Evolutionary conservation across 2,329 filamentous ascomycete species (phyloP), one percentile per base, ranked within the genome.

Genomic region (Microdochium nivale): DNA sequence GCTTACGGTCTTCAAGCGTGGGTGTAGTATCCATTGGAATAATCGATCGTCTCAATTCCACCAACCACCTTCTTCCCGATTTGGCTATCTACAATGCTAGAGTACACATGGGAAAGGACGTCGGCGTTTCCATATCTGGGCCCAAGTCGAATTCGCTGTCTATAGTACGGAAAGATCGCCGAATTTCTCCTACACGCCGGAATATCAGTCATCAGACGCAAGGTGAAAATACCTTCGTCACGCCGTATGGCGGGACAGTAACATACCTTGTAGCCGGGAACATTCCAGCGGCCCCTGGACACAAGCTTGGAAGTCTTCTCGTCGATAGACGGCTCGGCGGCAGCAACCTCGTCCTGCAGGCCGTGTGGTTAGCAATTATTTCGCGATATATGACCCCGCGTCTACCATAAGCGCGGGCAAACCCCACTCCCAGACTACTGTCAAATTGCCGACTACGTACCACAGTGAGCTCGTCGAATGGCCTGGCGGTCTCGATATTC

Each of bases 241-340:
- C 25, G 11, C 32, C 49, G 35, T 46, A 10, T 7, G 19, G 24
- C 21, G 2, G n/a, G 23, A 25, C 27, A 8, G 47, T 47, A 54
- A 68, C 86, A 65, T 78, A 92, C 92, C 90, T 96, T 96, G 88
- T 99, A 99, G 70, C 94, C 94, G 58, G 94, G 91, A 68, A 96
- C 91, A 78, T 86, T 83, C 94, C 94, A 99, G 84, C 90, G 89
- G 72, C 92, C 92, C 86, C 95, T 96, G 73, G 89, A 89, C 60
- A 99, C 91, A 70, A 99, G 84, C 77, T 94, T 85, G 65, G 85
- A 77, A 64, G 92, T 96, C 82, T 95, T 95, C 83, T 96, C 85
- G 77, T 97, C 92, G 72, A 99, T 96, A 62, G 95, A 92, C 65
- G 94, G 91, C 72, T 91, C 89, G 64, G 92, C 94, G 62, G 88